phyloP scores from a whole-genome alignment of 1,284 basidiomycete species.

The Pholiota adiposa region DNA sequence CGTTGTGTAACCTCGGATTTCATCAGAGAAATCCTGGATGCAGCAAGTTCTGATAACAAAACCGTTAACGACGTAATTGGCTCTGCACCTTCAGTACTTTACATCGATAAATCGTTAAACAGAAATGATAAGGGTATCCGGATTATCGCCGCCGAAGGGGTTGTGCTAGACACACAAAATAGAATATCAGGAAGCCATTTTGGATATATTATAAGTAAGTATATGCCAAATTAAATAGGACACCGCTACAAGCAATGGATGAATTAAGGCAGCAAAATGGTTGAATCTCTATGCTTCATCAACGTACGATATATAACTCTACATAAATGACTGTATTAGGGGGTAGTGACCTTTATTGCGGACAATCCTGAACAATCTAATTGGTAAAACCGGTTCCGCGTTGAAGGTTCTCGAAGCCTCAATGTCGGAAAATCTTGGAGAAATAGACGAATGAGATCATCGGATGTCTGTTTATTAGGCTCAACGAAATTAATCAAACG shows the following conservation, averaged over 20 bases:
- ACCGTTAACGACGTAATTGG: too few relatives aligned
- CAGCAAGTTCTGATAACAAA: too few relatives aligned
- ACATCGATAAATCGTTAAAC: background rate
- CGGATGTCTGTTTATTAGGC: background rate
- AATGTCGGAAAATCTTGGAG: background rate
- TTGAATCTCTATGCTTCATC: background rate
- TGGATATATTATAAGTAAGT: too few relatives aligned
- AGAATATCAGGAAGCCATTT: too few relatives aligned
- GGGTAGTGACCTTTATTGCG: too few relatives aligned
- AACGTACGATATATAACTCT: background rate
- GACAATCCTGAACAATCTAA: background rate
- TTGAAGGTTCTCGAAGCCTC: background rate
- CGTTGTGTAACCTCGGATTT: background rate
- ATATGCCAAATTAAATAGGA: too few relatives aligned
- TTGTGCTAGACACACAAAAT: too few relatives aligned
- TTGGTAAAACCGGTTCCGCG: background rate
- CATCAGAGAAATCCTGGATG: conserved; percentile 2
- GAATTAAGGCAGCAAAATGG: background rate
- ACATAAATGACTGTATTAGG: background rate
- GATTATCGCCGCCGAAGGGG: background rate
- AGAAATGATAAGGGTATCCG: background rate
- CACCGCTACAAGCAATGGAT: too few relatives aligned
- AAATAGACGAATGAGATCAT: background rate
- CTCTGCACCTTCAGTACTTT: background rate
- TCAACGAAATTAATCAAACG: background rate